phyloP scores from a whole-genome alignment of 208 protist species.

The Leishmania gerbilli region DNA sequence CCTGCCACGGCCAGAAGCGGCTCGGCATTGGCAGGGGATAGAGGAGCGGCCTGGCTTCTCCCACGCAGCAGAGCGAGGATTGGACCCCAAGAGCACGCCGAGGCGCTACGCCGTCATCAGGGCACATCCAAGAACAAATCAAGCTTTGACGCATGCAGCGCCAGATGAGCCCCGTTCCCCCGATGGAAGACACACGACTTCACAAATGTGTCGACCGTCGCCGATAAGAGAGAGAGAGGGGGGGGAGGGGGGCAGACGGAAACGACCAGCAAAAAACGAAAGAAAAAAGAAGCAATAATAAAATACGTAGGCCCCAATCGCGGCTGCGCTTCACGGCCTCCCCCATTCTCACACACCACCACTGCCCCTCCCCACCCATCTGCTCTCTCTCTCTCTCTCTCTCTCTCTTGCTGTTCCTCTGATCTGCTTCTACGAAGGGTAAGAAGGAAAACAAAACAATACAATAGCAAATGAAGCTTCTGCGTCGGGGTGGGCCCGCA shows the following conservation, averaged over 20 bases:
- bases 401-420: not conserved
- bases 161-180: not conserved
- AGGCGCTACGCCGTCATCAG: not conserved
- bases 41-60: not conserved
- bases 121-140: not conserved
- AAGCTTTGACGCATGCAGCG: not conserved
- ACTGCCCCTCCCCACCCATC: not conserved
- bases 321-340: not conserved
- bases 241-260: not conserved
- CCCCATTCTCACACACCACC: not conserved
- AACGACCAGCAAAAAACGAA: constrained; percentile 7
- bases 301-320: not conserved
- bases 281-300: not conserved
- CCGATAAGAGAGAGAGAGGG: not conserved
- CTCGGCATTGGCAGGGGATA: not conserved
- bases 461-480: not conserved
- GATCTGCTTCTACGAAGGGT: not conserved
- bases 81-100: not conserved
- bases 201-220: not conserved
- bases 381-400: not conserved
- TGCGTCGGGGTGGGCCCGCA: not conserved
- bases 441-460: not conserved
- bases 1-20: not conserved
- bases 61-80: not conserved
- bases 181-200: not conserved